Evolutionary conservation across 768 basidiomycete species (phyloP).

Genomic region (Cubamyces sp.): DNA sequence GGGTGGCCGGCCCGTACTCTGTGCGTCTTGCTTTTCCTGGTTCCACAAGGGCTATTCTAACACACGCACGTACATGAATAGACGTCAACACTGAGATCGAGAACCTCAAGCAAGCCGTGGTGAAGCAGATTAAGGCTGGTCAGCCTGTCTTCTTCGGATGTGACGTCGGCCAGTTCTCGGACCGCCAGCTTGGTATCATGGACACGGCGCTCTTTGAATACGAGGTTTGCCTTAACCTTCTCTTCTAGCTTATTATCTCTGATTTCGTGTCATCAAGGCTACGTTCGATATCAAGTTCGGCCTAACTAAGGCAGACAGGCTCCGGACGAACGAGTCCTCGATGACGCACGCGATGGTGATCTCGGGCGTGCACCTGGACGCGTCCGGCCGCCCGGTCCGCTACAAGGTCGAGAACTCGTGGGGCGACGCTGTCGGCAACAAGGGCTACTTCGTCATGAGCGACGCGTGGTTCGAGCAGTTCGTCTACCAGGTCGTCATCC

Average conservation of each 20-base stretch:
- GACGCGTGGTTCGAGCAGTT: constrained; percentile 93
- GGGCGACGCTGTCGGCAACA: constrained; percentile 76
- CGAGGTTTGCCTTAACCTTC: constrained; percentile 50
- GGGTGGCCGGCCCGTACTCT: constrained; percentile 83
- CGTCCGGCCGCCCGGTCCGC: constrained; percentile 72
- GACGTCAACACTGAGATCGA: constrained; percentile 90
- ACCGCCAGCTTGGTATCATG: constrained; percentile 77
- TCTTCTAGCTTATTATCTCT: not conserved
- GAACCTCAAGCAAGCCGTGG: constrained; percentile 79
- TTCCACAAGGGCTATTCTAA: not conserved
- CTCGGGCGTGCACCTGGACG: constrained; percentile 87
- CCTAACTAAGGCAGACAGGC: constrained; percentile 83
- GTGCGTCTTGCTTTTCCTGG: constrained; percentile 47
- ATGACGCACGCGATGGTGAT: constrained; percentile 99
- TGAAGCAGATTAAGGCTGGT: constrained; percentile 86
- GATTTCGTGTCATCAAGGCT: constrained; percentile 44
- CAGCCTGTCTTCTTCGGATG: constrained; percentile 96
- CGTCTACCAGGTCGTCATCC: constrained; percentile 93
- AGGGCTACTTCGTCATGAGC: constrained; percentile 93
- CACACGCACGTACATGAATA: not conserved
- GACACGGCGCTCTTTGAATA: constrained; percentile 83
- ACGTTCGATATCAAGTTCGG: constrained; percentile 83
- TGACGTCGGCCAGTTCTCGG: constrained; percentile 89
- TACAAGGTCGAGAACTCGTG: constrained; percentile 98
- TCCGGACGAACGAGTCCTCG: constrained; percentile 79